Base-by-base conservation (phyloP, 331 rosid genomes). In the Malus hybrid region DNA sequence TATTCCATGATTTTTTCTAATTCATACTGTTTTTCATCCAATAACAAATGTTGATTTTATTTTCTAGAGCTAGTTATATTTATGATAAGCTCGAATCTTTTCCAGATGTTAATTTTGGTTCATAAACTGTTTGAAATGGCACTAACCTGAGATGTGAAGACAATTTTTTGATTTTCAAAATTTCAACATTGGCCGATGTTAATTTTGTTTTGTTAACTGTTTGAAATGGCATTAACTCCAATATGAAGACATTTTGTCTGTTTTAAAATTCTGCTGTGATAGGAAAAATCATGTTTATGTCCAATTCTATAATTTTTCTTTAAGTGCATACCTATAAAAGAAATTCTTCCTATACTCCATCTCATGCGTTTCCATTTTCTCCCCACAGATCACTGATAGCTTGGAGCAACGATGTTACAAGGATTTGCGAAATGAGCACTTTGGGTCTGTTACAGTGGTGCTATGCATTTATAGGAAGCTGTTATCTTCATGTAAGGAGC, bases 321-420 rank as follows among this genome's bases (percentile, higher is more conserved):
- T 72, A 61, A 24, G 20, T 82, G 74, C 29, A 63, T 18, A 29
- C 68, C 29, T 36, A 16, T 29, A 66, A 70, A 60, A 64, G 67
- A 44, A 44, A 73, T 75, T 48, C 42, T 13, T 64, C n/a, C 32
- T 58, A 66, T 52, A 46, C 76, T 64, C 39, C 66, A 6, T 63
- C 68, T 82, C 50, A 77, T 62, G 69, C 56, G 65, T 56, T 29
- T 73, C 75, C 66, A 39, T 77, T 77, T 78, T 74, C 44, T 72
- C 42, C 81, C 39, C 79, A 76, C 86, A 94, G 99, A 90, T 94
- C 79, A 89, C 96, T 15, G 90, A 87, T 6, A 75, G 63, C 74
- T 79, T 94, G 80, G 97, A 94, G 83, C 96, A 86, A 83, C 80
- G 93, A 76, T 94, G 87, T 79, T 94, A 85, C 89, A 94, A 92